Conservation (phyloP, 139 green algal species). For the Eudorina sp. region DNA sequence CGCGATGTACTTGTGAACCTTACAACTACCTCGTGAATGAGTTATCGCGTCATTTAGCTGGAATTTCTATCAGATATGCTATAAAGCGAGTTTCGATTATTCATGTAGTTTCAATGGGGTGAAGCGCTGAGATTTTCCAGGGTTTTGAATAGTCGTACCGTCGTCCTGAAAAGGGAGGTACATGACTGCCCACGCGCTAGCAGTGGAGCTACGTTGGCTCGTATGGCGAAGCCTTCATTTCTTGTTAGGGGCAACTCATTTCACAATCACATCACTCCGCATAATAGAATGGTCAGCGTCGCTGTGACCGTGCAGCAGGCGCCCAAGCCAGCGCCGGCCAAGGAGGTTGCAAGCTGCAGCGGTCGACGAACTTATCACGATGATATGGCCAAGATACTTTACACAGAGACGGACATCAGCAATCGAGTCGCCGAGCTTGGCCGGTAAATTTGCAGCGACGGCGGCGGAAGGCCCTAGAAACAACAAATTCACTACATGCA, state of each 20-base stretch:
- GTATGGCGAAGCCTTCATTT: not conserved
- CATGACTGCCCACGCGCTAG: not conserved
- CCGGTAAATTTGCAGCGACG: not conserved
- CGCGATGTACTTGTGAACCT: too few species aligned
- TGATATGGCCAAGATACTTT: slow-evolving; percentile 25
- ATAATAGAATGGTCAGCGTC: slow-evolving; percentile 6
- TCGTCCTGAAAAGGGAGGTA: too few species aligned
- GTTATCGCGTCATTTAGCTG: too few species aligned
- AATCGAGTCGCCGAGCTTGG: not conserved
- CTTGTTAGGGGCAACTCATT: not conserved
- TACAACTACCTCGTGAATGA: too few species aligned
- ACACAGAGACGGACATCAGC: not conserved
- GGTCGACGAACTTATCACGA: slow-evolving; percentile 25
- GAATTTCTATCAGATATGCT: too few species aligned
- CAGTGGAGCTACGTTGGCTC: not conserved
- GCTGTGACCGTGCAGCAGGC: not conserved
- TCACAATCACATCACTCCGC: not conserved
- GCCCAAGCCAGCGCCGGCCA: not conserved
- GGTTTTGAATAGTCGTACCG: not conserved
- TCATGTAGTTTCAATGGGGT: too few species aligned
- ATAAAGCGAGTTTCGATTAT: too few species aligned
- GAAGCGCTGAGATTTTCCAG: too few species aligned
- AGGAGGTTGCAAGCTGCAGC: slow-evolving; percentile 19
- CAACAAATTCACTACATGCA: not conserved
- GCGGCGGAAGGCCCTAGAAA: not conserved